Base-by-base conservation (phyloP, 1,139 yeast genomes). In the Oligophagozyma castellii region DNA sequence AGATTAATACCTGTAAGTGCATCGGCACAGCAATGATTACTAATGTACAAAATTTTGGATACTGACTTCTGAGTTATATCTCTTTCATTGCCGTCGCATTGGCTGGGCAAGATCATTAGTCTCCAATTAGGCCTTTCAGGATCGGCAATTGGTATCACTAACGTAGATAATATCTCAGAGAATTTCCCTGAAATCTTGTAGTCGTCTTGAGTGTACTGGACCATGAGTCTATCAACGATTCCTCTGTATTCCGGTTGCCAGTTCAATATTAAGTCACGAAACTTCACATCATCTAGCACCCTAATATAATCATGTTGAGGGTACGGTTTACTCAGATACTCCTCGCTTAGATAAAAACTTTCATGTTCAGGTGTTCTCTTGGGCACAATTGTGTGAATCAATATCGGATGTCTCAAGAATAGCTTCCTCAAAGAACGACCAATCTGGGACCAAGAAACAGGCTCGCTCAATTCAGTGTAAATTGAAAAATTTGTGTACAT, bases 11-110 rank as follows among this genome's bases (percentile, higher is more conserved):
- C 39, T 14, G 42, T 41, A 13, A 32, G 33, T 4, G 44, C 52
- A 30, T 46, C 52, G 5, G 43, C 35, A 22, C 37, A 34, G 25
- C 40, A 35, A 32, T 46, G 52, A 24, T 46, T 44, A 22, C 46
- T 39, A 19, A 46, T 27, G 22, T 33, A 40, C 16, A 41, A 34
- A 8, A 45, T 24, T 12, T 32, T 31, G 5, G 22, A 14, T 10
- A 12, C 21, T n/a, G 12, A 19, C 15, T 18, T 25, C 10, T 18
- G 20, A 10, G 20, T 18, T 18, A 7, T 10, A 7, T 18, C 20
- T n/a, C n/a, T n/a, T n/a, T n/a, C n/a, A n/a, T n/a, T n/a, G n/a
- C n/a, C n/a, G n/a, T n/a, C n/a, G n/a, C n/a, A n/a, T 4, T 21
- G 30, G 12, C 26, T 23, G 6, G 43, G 43, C 18, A 44, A 26